A percentile compares a stretch with the other conserved stretches of the same genome.
phyloP scores from a whole-genome alignment of 106 monocot species.

The Iris macrosiphon region DNA sequence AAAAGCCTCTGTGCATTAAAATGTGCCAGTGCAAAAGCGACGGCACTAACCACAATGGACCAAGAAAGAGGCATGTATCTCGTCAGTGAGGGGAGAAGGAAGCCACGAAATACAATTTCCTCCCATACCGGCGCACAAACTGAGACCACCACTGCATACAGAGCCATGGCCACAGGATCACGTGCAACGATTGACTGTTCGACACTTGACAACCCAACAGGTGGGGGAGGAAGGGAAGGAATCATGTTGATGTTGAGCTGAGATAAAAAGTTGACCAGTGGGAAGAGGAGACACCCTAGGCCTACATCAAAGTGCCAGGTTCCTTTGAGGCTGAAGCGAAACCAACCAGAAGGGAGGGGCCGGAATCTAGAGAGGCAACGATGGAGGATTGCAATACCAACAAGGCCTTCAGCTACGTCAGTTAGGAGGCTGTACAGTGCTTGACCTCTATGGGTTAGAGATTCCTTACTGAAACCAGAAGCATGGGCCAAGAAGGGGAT shows the following conservation, averaged over 20 bases:
- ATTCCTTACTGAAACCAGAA: slow-evolving; percentile 39
- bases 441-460: slow-evolving; percentile 51
- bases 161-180: slow-evolving; percentile 59
- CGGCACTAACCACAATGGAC: slow-evolving; percentile 37
- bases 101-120: slow-evolving; percentile 55
- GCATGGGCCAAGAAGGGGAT: slow-evolving; percentile 50
- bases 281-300: slow-evolving; percentile 49
- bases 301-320: slow-evolving; percentile 45
- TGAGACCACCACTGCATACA: slow-evolving; percentile 46
- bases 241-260: slow-evolving; percentile 42
- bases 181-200: slow-evolving; percentile 62
- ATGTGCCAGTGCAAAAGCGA: slow-evolving; percentile 54
- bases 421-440: slow-evolving; percentile 59
- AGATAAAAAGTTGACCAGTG: slow-evolving; percentile 41
- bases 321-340: slow-evolving; percentile 45
- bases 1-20: slow-evolving; percentile 51
- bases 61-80: slow-evolving; percentile 47
- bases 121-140: slow-evolving; percentile 60
- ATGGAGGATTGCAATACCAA: slow-evolving; percentile 50
- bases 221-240: slow-evolving; percentile 20
- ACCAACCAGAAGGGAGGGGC: slow-evolving; percentile 55
- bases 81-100: slow-evolving; percentile 49
- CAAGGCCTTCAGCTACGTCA: slow-evolving; percentile 49
- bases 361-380: slow-evolving; percentile 37
- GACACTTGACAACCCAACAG: slow-evolving; percentile 42